Evolutionary conservation across 225 moss, liverwort and hornwort species (phyloP).

Genomic region (Climacium dendroides): DNA sequence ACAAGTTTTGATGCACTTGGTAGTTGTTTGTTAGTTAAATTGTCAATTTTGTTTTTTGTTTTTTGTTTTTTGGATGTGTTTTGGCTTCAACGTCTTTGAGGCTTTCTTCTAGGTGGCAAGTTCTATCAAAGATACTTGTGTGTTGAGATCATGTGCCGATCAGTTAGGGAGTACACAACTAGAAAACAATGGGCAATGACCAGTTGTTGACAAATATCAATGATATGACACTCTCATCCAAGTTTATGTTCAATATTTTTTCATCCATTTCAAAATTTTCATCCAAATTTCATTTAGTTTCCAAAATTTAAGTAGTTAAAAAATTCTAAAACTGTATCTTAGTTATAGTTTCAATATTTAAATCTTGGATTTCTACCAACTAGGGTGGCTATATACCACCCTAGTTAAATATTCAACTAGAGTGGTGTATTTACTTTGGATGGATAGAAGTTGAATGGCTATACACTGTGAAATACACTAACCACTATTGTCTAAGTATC

Average conservation of each 20-base stretch:
- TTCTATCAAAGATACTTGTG: rapidly evolving
- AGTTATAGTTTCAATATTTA: too few species aligned
- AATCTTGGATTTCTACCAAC: too few species aligned
- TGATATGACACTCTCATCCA: too few species aligned
- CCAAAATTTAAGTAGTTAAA: background rate
- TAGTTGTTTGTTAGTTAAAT: background rate
- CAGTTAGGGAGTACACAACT: background rate
- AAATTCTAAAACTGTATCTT: background rate
- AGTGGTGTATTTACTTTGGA: background rate
- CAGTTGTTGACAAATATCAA: rapidly evolving
- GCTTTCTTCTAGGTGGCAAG: too few species aligned
- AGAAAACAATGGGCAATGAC: rapidly evolving
- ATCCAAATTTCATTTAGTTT: too few species aligned
- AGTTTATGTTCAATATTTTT: too few species aligned
- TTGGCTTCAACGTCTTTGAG: too few species aligned
- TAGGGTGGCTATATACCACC: too few species aligned
- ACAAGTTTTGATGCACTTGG: background rate
- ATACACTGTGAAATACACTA: background rate
- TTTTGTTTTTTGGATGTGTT: too few species aligned
- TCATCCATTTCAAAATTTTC: too few species aligned
- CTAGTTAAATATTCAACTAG: background rate
- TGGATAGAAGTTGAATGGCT: background rate
- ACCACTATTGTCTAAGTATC: background rate
- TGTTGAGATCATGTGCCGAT: rapidly evolving
- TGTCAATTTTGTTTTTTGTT: too few species aligned